phyloP scores from a whole-genome alignment of 164 flowering plant species.

The Nymphaea colorata region DNA sequence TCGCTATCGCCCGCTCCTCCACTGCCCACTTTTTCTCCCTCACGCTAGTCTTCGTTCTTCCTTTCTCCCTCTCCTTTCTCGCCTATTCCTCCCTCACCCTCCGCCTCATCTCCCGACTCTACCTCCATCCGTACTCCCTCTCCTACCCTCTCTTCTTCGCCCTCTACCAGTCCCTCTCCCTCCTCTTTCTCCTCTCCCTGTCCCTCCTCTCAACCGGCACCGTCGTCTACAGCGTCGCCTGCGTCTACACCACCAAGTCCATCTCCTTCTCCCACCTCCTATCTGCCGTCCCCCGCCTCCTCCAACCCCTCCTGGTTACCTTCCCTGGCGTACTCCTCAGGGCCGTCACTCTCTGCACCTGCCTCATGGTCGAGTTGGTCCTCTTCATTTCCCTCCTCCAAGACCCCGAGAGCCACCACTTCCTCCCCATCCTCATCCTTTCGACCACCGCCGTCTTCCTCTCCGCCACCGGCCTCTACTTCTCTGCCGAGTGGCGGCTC shows the following conservation, averaged over 20 bases:
- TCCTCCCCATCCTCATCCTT: neutral
- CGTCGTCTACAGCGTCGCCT: neutral
- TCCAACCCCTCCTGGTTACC: neutral
- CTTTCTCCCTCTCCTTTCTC: neutral
- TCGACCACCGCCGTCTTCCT: neutral
- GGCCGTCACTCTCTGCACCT: neutral
- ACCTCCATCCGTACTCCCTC: neutral
- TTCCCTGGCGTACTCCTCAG: neutral
- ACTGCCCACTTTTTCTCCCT: neutral
- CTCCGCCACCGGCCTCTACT: neutral
- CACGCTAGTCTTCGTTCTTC: neutral
- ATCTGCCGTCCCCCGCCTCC: neutral
- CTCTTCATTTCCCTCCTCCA: neutral
- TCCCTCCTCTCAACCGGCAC: neutral
- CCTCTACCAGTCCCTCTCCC: neutral
- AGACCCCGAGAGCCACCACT: no score
- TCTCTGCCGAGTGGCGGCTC: neutral
- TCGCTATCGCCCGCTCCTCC: neutral
- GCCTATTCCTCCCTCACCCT: neutral
- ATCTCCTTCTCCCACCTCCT: conserved; percentile 1
- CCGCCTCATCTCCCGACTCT: neutral
- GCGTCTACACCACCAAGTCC: conserved; percentile 2
- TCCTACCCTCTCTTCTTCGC: neutral
- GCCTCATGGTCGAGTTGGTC: neutral
- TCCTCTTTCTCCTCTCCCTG: neutral